Conservation (phyloP, 2,329 filamentous ascomycete species). For the Nothophaeocryptopus gaeumannii region DNA sequence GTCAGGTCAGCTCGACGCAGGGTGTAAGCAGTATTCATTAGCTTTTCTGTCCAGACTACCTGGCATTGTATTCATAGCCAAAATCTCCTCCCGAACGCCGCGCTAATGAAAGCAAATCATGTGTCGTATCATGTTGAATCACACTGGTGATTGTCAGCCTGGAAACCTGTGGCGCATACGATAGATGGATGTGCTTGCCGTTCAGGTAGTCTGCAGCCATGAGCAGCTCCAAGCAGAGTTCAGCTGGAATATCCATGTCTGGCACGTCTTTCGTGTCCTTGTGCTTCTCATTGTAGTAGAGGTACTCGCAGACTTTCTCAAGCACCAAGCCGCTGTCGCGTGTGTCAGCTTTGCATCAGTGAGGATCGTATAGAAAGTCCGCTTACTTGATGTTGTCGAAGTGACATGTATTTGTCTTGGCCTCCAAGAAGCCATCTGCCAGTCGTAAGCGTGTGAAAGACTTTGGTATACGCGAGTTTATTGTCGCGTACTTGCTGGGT, state of each 20-base stretch:
- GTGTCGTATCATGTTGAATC: too few relatives aligned
- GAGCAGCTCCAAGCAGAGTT: constrained; percentile 73
- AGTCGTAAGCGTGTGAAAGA: constrained; percentile 8
- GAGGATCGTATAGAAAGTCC: neutral
- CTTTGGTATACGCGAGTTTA: neutral
- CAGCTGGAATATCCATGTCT: constrained; percentile 76
- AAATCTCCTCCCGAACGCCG: too few relatives aligned
- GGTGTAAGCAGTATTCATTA: neutral
- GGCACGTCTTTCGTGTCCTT: constrained; percentile 68
- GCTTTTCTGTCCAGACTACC: too few relatives aligned
- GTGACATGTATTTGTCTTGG: constrained; percentile 60
- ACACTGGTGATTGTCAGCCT: too few relatives aligned
- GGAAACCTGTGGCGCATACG: too few relatives aligned
- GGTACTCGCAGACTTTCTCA: constrained; percentile 79
- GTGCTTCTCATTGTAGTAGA: constrained; percentile 77
- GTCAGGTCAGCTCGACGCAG: neutral
- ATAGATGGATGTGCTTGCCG: constrained; percentile 42
- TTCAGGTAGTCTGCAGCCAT: constrained; percentile 76
- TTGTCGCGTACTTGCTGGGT: constrained; percentile 58
- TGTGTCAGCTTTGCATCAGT: neutral
- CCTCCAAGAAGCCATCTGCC: constrained; percentile 63
- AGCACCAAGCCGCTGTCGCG: constrained; percentile 64
- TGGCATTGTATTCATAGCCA: too few relatives aligned
- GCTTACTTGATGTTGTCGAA: constrained; percentile 73
- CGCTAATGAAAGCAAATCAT: too few relatives aligned